A percentile compares a stretch with the other conserved stretches of the same genome.
Conservation (phyloP, 441 rosid genomes). For the Manihot esculenta region DNA sequence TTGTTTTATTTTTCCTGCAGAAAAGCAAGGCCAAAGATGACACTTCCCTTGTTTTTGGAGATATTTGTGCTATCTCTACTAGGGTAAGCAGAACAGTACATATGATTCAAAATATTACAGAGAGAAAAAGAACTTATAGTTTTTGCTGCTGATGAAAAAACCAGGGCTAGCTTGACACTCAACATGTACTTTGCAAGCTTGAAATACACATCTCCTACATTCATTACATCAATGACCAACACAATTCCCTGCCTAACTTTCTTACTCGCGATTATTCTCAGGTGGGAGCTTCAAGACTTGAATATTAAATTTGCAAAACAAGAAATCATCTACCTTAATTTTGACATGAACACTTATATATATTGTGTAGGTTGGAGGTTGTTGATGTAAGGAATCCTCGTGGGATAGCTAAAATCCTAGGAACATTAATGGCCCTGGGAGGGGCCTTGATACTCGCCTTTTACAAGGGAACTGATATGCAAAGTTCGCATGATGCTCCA, state of each 20-base stretch:
- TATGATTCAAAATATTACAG: background rate
- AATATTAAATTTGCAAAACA: background rate
- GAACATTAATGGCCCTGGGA: constrained; percentile 36
- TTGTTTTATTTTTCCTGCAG: constrained; percentile 25
- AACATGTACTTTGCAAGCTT: constrained; percentile 53
- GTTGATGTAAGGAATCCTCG: constrained; percentile 34
- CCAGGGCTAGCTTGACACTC: constrained; percentile 42
- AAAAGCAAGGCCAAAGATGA: constrained; percentile 42
- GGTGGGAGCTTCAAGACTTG: constrained; percentile 22
- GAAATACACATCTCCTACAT: constrained; percentile 46
- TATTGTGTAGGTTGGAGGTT: constrained; percentile 39
- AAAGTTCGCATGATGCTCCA: constrained; percentile 27
- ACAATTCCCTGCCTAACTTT: constrained; percentile 42
- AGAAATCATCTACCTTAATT: background rate
- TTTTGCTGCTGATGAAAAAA: constrained; percentile 9
- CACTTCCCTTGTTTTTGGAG: constrained; percentile 37
- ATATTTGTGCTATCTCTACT: constrained; percentile 45
- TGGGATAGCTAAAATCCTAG: constrained; percentile 44
- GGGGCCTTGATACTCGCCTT: constrained; percentile 39
- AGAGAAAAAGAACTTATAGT: constrained; percentile 5
- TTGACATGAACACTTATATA: background rate
- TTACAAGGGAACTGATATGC: constrained; percentile 37
- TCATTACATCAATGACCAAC: constrained; percentile 42
- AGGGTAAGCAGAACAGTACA: constrained; percentile 30
- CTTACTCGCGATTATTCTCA: constrained; percentile 34